Conservation (phyloP, 1,284 basidiomycete species). For the Ceratobasidium sp. region DNA sequence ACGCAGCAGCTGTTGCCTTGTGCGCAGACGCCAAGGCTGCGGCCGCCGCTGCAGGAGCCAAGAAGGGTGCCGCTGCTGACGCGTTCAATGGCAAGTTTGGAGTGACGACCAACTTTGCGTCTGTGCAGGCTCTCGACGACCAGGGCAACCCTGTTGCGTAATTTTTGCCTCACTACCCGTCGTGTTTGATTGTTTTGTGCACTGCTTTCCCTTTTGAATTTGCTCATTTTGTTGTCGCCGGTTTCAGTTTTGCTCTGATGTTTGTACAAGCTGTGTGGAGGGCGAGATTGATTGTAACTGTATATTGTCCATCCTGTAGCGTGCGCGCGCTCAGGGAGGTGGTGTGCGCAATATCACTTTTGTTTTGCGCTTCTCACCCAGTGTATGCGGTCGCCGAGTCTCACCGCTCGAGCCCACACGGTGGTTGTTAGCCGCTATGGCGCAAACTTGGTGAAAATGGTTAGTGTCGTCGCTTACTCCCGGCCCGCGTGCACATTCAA, state of each 20-base stretch:
- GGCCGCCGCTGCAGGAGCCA: constrained; percentile 42
- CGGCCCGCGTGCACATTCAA: neutral
- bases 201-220: neutral
- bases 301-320: constrained; percentile 26
- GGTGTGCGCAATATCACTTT: constrained; percentile 22
- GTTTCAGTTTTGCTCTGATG: constrained; percentile 10
- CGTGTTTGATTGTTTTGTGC: neutral
- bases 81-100: constrained; percentile 39
- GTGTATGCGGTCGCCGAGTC: neutral
- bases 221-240: constrained; percentile 2
- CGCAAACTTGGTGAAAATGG: constrained; percentile 3
- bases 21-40: constrained; percentile 44
- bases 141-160: constrained; percentile 18
- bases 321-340: constrained; percentile 20
- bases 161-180: neutral
- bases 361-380: constrained; percentile 9
- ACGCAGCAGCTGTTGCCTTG: constrained; percentile 40
- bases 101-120: constrained; percentile 35
- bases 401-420: neutral
- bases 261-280: constrained; percentile 32
- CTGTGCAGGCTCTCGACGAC: constrained; percentile 14
- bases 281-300: constrained; percentile 11
- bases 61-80: constrained; percentile 39
- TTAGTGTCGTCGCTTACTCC: neutral
- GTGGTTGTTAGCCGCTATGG: neutral